phyloP scores from a whole-genome alignment of 2,329 filamentous ascomycete species.

The Colletotrichum somersetense region DNA sequence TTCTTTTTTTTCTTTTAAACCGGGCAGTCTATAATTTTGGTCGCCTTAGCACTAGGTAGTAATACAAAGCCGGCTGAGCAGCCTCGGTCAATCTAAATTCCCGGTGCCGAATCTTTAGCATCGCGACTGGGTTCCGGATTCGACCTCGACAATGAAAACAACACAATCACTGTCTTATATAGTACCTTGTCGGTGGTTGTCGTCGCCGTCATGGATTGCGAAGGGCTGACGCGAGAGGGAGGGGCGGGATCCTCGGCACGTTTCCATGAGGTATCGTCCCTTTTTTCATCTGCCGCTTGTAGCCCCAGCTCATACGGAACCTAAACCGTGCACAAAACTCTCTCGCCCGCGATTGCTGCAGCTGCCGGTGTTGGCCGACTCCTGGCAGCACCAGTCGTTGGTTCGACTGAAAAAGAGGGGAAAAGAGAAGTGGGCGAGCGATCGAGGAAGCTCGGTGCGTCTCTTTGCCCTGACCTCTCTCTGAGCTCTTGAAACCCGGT shows the following conservation, averaged over 20 bases:
- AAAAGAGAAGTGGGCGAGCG: background rate
- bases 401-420: background rate
- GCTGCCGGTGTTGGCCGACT: background rate
- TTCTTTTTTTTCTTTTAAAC: too few species aligned
- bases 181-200: background rate
- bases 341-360: slow-evolving; percentile 20
- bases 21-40: background rate
- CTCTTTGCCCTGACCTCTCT: slow-evolving; percentile 16
- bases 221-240: slow-evolving; percentile 24
- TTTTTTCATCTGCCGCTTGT: background rate
- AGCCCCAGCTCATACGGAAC: slow-evolving; percentile 28
- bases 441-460: slow-evolving; percentile 20
- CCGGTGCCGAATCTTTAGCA: slow-evolving; percentile 20
- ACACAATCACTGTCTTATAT: background rate
- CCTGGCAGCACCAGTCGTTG: slow-evolving; percentile 6
- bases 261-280: slow-evolving; percentile 9
- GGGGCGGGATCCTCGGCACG: slow-evolving; percentile 34
- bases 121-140: background rate
- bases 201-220: background rate
- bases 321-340: slow-evolving; percentile 34
- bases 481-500: slow-evolving; percentile 36
- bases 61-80: background rate
- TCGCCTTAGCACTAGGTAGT: background rate
- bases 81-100: slow-evolving; percentile 34
- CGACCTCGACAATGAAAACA: background rate